A percentile compares a stretch with the other conserved stretches of the same genome.
Conservation (phyloP, 2,329 filamentous ascomycete species). For the Fusarium neocosmosporiellum region DNA sequence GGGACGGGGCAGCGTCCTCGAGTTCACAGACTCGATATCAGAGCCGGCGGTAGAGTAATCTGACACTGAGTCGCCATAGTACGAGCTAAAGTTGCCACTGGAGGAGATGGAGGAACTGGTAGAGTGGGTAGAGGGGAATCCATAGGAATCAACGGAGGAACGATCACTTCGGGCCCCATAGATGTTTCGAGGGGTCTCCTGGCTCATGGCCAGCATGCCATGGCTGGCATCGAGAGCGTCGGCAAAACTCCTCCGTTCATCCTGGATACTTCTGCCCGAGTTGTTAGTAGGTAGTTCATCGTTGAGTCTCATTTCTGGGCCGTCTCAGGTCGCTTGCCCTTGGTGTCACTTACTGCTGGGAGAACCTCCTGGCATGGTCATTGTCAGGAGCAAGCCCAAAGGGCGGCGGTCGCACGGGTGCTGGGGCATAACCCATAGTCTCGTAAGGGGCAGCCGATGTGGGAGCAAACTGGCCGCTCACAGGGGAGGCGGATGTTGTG, state of each 20-base stretch:
- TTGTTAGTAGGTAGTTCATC: constrained; percentile 16
- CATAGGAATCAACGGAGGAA: constrained; percentile 86
- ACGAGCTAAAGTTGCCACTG: constrained; percentile 82
- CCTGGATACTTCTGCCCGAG: constrained; percentile 39
- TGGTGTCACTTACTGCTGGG: constrained; percentile 80
- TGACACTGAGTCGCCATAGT: constrained; percentile 88
- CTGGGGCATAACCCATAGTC: constrained; percentile 78
- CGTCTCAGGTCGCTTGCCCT: background rate
- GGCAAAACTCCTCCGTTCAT: constrained; percentile 78
- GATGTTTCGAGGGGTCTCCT: constrained; percentile 91
- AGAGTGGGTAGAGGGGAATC: constrained; percentile 87
- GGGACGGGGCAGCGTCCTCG: constrained; percentile 85
- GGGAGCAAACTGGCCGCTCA: constrained; percentile 72
- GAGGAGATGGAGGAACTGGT: constrained; percentile 90
- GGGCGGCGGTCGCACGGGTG: constrained; percentile 67
- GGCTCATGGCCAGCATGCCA: constrained; percentile 95
- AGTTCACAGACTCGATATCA: constrained; percentile 83
- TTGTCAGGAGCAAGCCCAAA: constrained; percentile 68
- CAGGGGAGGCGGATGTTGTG: constrained; percentile 74
- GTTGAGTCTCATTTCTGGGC: background rate
- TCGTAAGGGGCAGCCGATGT: constrained; percentile 77
- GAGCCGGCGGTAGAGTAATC: constrained; percentile 93
- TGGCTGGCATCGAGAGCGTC: constrained; percentile 93
- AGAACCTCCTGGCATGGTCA: constrained; percentile 74
- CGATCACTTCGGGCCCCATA: constrained; percentile 78